Evolutionary conservation across 352 stramenopile species (phyloP).

Genomic region (Phytophthora vignae): DNA sequence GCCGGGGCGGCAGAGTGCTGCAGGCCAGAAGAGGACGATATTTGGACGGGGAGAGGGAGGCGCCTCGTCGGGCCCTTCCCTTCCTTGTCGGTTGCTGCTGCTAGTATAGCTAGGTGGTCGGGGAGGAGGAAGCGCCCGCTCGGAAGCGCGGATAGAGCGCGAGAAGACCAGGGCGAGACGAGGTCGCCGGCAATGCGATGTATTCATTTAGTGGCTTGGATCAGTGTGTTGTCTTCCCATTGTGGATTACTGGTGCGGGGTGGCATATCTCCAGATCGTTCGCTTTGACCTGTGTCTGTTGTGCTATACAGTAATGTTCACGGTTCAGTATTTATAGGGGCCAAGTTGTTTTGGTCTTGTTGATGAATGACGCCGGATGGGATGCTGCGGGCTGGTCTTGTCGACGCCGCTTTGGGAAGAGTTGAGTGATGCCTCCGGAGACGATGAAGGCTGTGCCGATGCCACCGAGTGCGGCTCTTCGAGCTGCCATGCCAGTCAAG

Average conservation of each 20-base stretch:
- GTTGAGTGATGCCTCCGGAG: constrained; percentile 18
- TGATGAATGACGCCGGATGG: neutral
- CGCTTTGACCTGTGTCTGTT: too few species aligned
- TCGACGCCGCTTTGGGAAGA: neutral
- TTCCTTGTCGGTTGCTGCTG: constrained; percentile 17
- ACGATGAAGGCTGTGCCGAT: constrained; percentile 25
- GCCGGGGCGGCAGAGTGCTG: neutral
- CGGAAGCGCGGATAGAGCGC: constrained; percentile 22
- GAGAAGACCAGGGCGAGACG: constrained; percentile 16
- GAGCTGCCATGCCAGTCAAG: constrained; percentile 21
- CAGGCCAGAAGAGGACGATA: neutral
- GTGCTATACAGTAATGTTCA: neutral
- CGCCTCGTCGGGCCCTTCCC: neutral
- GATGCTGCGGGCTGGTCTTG: neutral
- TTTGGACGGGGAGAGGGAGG: neutral
- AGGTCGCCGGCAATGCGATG: constrained; percentile 34
- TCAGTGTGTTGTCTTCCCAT: constrained; percentile 3
- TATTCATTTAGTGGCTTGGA: constrained; percentile 45
- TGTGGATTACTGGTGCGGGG: neutral
- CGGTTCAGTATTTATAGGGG: constrained; percentile 12
- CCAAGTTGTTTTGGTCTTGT: constrained; percentile 6
- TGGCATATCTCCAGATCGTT: too few species aligned
- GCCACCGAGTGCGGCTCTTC: neutral
- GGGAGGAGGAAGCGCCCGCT: constrained; percentile 18
- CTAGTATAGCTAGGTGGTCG: constrained; percentile 32